Percentiles rank a stretch among this genome's conserved stretches.
Evolutionary conservation across 208 protist genomes (phyloP).

Genomic region (Acanthamoeba castellanii): DNA sequence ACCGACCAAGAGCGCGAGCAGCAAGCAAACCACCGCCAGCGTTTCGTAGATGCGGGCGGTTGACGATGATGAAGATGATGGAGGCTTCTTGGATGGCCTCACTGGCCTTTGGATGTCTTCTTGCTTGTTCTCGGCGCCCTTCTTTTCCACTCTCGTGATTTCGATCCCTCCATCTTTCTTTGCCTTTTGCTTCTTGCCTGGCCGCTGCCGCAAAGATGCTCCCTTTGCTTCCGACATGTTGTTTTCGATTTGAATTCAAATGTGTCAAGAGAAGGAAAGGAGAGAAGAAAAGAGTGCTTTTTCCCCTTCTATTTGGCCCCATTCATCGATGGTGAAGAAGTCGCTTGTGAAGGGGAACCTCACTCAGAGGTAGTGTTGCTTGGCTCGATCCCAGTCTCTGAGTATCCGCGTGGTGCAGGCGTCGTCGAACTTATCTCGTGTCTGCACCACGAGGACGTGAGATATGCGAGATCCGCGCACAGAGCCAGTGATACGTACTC

Average conservation of each 20-base stretch:
- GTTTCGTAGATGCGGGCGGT: not conserved
- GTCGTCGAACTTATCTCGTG: not conserved
- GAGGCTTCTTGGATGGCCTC: not conserved
- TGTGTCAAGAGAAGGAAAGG: not conserved
- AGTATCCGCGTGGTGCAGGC: not conserved
- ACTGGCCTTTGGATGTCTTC: not conserved
- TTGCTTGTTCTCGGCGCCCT: not conserved
- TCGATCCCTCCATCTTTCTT: not conserved
- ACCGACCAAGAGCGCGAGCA: not conserved
- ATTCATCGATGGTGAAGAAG: not conserved
- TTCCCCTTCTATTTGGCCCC: not conserved
- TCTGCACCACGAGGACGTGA: not conserved
- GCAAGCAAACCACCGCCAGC: not conserved
- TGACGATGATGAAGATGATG: not conserved
- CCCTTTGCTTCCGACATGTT: not conserved
- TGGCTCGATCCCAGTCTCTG: not conserved
- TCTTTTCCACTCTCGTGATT: not conserved
- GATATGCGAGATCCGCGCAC: not conserved
- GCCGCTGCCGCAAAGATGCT: not conserved
- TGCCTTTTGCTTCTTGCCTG: not conserved
- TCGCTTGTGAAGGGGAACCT: not conserved
- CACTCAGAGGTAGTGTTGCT: not conserved
- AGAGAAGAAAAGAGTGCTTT: not conserved
- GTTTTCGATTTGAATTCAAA: too few species aligned
- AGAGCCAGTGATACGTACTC: not conserved